Percentiles rank a stretch among this genome's conserved stretches.
These are phyloP conservation scores for Penicillium flavigenum DNA, from an alignment of 495 filamentous ascomycete species.

Conservation along the genomic window DNA sequence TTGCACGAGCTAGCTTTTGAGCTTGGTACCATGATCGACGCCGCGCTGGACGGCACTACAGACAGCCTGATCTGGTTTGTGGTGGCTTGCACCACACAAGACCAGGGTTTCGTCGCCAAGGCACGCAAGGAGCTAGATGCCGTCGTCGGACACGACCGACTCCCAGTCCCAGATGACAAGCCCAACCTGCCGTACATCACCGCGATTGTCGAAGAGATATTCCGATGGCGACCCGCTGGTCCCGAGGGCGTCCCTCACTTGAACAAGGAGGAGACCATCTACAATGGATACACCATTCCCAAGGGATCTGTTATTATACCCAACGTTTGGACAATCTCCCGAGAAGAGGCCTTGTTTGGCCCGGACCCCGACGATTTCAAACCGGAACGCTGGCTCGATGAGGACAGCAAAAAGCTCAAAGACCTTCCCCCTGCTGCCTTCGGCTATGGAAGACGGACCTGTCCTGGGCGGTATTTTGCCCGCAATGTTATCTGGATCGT, in stretches of 20 bases:
- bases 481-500: not conserved
- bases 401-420: not conserved
- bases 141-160: conserved; percentile 6
- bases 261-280: not conserved
- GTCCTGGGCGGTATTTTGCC: not conserved
- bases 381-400: not conserved
- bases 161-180: conserved; percentile 37
- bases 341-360: not conserved
- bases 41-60: not conserved
- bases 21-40: not conserved
- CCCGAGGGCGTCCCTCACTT: conserved; percentile 32
- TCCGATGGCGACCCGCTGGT: conserved; percentile 52
- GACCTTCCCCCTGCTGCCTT: not conserved
- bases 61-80: not conserved
- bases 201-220: conserved; percentile 52
- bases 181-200: conserved; percentile 44
- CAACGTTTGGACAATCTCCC: not conserved
- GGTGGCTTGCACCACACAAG: not conserved
- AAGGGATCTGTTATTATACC: not conserved
- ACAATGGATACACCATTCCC: not conserved
- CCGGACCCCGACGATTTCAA: not conserved
- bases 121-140: not conserved
- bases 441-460: not conserved
- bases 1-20: not conserved
- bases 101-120: not conserved